A percentile compares a stretch with the other conserved stretches of the same genome.
Evolutionary conservation across 225 moss, liverwort and hornwort species (phyloP).

Genomic region (Marchantia paleacea): DNA sequence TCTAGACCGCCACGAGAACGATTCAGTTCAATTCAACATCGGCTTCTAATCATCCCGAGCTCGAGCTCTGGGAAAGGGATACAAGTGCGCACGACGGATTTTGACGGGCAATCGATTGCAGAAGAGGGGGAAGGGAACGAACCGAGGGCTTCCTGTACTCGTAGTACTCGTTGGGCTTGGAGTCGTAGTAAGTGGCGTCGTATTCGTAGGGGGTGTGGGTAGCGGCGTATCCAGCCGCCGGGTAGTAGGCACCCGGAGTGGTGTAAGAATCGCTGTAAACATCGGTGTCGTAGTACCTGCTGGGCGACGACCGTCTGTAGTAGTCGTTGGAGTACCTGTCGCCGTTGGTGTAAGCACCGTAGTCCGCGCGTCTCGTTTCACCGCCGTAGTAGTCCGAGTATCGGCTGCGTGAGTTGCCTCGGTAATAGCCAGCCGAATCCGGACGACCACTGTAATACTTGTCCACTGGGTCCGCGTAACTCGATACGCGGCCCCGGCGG

Average conservation of each 20-base stretch:
- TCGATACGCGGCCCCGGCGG: conserved; percentile 27
- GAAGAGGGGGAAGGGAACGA: neutral
- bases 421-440: conserved; percentile 19
- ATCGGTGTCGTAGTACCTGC: neutral
- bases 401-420: conserved; percentile 30
- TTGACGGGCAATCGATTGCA: neutral
- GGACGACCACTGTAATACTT: conserved; percentile 34
- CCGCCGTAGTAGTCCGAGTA: conserved; percentile 38
- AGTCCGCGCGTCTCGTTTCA: conserved; percentile 5
- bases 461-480: conserved; percentile 28
- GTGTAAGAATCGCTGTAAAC: conserved; percentile 22
- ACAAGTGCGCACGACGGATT: neutral
- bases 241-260: conserved; percentile 19
- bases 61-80: neutral
- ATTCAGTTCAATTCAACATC: no score
- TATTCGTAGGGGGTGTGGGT: conserved; percentile 16
- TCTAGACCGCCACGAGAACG: no score
- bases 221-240: conserved; percentile 2
- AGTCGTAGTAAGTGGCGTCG: conserved; percentile 35
- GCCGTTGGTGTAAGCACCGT: neutral
- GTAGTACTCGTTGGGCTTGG: conserved; percentile 44
- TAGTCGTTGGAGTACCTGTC: conserved; percentile 29
- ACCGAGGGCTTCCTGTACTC: conserved; percentile 51
- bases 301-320: neutral
- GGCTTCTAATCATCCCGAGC: no score